Evolutionary conservation across 2,329 filamentous ascomycete genomes (phyloP).

Genomic region (Arthrobotrys megalospora): DNA sequence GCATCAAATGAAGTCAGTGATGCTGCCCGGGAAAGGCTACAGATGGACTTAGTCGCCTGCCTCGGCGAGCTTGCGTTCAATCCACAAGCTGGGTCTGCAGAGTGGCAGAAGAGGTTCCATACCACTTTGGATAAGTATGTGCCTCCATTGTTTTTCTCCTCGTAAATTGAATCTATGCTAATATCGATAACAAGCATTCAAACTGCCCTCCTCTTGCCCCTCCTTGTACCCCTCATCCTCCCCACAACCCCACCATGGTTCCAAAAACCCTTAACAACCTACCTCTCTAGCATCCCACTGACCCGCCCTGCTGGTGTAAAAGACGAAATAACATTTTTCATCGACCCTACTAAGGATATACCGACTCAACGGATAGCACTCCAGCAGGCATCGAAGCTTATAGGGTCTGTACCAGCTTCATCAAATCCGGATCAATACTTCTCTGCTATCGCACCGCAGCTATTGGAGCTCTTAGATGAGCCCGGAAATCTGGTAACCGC

Average conservation of each 20-base stretch:
- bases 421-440: conserved; percentile 61
- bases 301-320: conserved; percentile 62
- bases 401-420: conserved; percentile 62
- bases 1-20: conserved; percentile 57
- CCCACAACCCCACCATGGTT: conserved; percentile 61
- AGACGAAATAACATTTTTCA: conserved; percentile 64
- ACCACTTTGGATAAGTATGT: conserved; percentile 62
- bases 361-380: conserved; percentile 48
- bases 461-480: conserved; percentile 63
- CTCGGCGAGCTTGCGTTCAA: conserved; percentile 63
- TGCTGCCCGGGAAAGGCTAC: conserved; percentile 61
- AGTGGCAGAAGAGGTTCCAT: conserved; percentile 61
- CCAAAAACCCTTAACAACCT: conserved; percentile 58
- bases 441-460: conserved; percentile 61
- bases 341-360: conserved; percentile 52
- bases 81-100: conserved; percentile 35
- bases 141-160: background rate
- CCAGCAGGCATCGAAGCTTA: conserved; percentile 62
- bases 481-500: conserved; percentile 55
- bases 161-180: conserved; percentile 32
- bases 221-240: conserved; percentile 63
- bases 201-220: conserved; percentile 61
- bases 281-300: conserved; percentile 63
- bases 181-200: conserved; percentile 53
- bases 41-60: conserved; percentile 64